These are phyloP conservation scores for Prunus padus DNA, from an alignment of 306 rosid genomes.

Conservation along the genomic window DNA sequence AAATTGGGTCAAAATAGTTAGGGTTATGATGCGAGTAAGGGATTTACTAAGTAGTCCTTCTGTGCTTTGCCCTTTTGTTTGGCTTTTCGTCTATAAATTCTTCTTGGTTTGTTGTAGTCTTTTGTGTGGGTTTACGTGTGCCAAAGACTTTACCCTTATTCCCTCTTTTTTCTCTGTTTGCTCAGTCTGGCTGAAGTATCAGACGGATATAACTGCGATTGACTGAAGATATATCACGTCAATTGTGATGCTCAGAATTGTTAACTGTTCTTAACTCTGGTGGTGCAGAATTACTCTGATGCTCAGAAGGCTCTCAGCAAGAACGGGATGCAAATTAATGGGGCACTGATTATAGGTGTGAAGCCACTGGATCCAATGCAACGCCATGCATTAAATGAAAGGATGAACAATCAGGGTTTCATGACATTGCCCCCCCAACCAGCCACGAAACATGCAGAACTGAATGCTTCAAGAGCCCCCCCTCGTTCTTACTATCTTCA, in stretches of 20 bases:
- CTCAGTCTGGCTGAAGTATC: not conserved
- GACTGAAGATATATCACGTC: not conserved
- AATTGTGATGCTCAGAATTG: not conserved
- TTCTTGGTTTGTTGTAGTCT: not conserved
- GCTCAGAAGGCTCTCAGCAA: constrained; percentile 90
- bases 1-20: not conserved
- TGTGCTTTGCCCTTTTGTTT: too few species aligned
- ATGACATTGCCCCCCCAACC: constrained; percentile 67
- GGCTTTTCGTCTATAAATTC: not conserved
- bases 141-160: not conserved
- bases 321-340: constrained; percentile 86
- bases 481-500: constrained; percentile 66
- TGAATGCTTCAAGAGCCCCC: constrained; percentile 43
- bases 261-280: constrained; percentile 16
- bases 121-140: not conserved
- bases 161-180: not conserved
- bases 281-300: constrained; percentile 76
- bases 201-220: not conserved
- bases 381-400: constrained; percentile 70
- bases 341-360: constrained; percentile 87
- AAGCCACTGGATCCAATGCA: constrained; percentile 95
- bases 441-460: constrained; percentile 50
- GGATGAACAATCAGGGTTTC: constrained; percentile 68
- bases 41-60: not conserved
- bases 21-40: not conserved